phyloP scores from a whole-genome alignment of 2,329 filamentous ascomycete species.

The Colletotrichum limetticola region DNA sequence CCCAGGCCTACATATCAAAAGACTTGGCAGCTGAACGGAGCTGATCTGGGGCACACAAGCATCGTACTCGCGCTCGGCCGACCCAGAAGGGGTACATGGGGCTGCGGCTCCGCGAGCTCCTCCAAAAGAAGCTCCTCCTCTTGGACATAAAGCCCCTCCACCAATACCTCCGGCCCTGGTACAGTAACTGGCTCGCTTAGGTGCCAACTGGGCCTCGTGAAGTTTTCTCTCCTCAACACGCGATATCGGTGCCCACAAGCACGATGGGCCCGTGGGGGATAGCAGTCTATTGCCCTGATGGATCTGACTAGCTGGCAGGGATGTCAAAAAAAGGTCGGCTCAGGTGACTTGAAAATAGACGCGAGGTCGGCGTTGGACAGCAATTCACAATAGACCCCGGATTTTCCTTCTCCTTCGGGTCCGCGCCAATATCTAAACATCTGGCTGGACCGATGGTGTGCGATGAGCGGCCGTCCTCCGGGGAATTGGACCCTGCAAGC shows the following conservation, averaged over 20 bases:
- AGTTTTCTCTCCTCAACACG: slow-evolving; percentile 15
- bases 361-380: slow-evolving; percentile 19
- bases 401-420: slow-evolving; percentile 20
- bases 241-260: slow-evolving; percentile 28
- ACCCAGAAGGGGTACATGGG: background rate
- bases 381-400: slow-evolving; percentile 21
- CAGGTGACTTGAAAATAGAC: slow-evolving; percentile 32
- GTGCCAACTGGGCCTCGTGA: background rate
- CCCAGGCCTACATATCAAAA: slow-evolving; percentile 8
- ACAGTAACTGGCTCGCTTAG: slow-evolving; percentile 10
- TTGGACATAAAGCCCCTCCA: background rate
- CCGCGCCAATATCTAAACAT: background rate
- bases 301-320: slow-evolving; percentile 7
- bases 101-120: slow-evolving; percentile 23
- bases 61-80: background rate
- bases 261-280: slow-evolving; percentile 30
- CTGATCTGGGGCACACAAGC: slow-evolving; percentile 13
- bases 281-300: background rate
- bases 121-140: background rate
- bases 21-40: slow-evolving; percentile 26
- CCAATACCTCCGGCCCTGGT: background rate
- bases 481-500: slow-evolving; percentile 8
- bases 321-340: slow-evolving; percentile 23
- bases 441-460: slow-evolving; percentile 28
- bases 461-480: slow-evolving; percentile 16